Evolutionary conservation across 176 grass and related monocot genomes (phyloP).

Genomic region (Sorghum bicolor): DNA sequence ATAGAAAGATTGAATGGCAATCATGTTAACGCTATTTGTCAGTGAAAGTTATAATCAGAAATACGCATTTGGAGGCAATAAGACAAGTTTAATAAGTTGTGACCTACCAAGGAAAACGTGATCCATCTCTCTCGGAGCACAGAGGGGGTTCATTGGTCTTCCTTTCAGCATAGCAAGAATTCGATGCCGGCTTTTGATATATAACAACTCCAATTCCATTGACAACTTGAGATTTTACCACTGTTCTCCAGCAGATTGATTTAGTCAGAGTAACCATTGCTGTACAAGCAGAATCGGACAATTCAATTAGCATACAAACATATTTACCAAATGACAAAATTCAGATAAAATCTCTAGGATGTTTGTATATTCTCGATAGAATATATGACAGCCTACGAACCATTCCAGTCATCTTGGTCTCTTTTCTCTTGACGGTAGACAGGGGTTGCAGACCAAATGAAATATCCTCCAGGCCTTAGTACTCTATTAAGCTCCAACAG

Average conservation of each 20-base stretch:
- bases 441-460: slow-evolving; percentile 93
- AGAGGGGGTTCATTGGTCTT: slow-evolving; percentile 45
- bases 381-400: slow-evolving; percentile 43
- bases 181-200: slow-evolving; percentile 74
- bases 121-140: slow-evolving; percentile 48
- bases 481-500: slow-evolving; percentile 94
- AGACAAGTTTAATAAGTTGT: slow-evolving; percentile 4
- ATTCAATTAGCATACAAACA: slow-evolving; percentile 11
- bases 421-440: slow-evolving; percentile 75
- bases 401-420: slow-evolving; percentile 76
- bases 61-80: slow-evolving; percentile 4
- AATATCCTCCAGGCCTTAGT: slow-evolving; percentile 84
- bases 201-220: slow-evolving; percentile 87
- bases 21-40: neutral
- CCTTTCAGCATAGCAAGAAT: slow-evolving; percentile 70
- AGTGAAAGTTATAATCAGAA: neutral
- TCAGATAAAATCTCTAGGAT: neutral
- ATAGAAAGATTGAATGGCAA: slow-evolving; percentile 16
- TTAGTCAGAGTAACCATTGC: slow-evolving; percentile 86
- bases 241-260: slow-evolving; percentile 87
- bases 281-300: slow-evolving; percentile 30
- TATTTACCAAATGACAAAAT: neutral
- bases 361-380: neutral
- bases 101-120: slow-evolving; percentile 72
- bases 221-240: slow-evolving; percentile 63